Evolutionary conservation across 208 protist species (phyloP).

Genomic region (Phytomonas sp.): DNA sequence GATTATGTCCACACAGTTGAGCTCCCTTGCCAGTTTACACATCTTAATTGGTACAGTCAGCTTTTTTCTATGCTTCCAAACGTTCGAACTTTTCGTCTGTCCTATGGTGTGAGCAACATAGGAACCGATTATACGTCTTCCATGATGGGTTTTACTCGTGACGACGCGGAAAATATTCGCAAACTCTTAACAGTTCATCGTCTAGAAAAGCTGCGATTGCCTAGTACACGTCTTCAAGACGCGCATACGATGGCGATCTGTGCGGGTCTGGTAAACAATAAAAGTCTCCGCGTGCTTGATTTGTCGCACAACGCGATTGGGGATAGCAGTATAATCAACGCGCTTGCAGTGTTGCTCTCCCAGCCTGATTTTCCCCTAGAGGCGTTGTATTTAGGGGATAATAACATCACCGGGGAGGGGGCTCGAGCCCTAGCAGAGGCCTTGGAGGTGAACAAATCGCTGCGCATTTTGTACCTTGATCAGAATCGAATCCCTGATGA

Average conservation of each 20-base stretch:
- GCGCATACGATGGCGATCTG: constrained; percentile 45
- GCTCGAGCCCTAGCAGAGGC: constrained; percentile 55
- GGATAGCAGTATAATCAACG: constrained; percentile 43
- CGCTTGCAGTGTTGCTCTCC: constrained; percentile 60
- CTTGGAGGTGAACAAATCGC: constrained; percentile 63
- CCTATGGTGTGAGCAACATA: constrained; percentile 54
- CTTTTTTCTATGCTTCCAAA: constrained; percentile 60
- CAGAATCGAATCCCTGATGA: constrained; percentile 77
- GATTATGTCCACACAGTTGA: constrained; percentile 63
- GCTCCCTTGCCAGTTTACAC: constrained; percentile 62
- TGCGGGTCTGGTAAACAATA: constrained; percentile 50
- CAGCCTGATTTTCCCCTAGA: constrained; percentile 51
- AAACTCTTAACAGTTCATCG: constrained; percentile 42
- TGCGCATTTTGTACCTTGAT: constrained; percentile 60
- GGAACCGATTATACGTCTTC: constrained; percentile 41
- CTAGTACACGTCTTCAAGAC: constrained; percentile 54
- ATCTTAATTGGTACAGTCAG: constrained; percentile 56
- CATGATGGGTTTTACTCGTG: constrained; percentile 67
- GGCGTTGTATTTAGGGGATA: constrained; percentile 76
- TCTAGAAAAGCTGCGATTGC: constrained; percentile 51
- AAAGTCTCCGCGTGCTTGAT: constrained; percentile 64
- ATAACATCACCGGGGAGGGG: constrained; percentile 49
- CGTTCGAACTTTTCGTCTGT: constrained; percentile 58
- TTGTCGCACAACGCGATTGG: constrained; percentile 77
- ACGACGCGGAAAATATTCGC: constrained; percentile 50